Evolutionary conservation across 2,329 filamentous ascomycete species (phyloP), one percentile per base, ranked within the genome.

Genomic region (Emmonsiellopsis sp.): DNA sequence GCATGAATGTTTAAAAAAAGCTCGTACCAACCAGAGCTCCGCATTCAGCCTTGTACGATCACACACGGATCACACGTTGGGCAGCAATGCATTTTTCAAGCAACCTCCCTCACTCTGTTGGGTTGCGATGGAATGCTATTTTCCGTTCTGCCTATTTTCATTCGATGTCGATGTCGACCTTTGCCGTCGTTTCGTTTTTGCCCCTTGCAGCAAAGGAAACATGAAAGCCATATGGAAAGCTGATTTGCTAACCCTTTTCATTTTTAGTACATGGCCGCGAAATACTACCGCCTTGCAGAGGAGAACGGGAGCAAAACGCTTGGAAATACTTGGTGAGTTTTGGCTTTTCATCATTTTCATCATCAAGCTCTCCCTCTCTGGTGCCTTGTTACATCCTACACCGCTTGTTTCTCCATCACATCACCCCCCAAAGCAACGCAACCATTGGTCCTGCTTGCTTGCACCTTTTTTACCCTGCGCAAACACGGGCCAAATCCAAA

Each of bases 251-350:
- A 11, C n/a, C n/a, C 32, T 34, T 10, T 50, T 38, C 44, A 41
- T 35, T 52, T 53, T 32, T 61, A 71, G 70, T 70, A 67, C 54
- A 63, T 79, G 63, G 80, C 93, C 63, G 91, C 93, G 61, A 88
- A 87, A 71, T 96, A 96, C 74, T 89, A 95, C 70, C 88, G 92
- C 65, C 79, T 92, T 65, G 91, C 93, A 41, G 92, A 97, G 73
- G 79, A 88, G 65, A 87, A 85, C 66, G 92, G 92, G 48, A 86
- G 84, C 72, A 95, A 95, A 76, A 90, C 84, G 53, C 76, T 97
- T 59, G 93, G 93, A 58, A 96, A 96, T 75, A 86, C 88, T 63
- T 98, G 92, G 92, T 96, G 84, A 71, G 47, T 49, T 31, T 7
- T 44, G 20, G 20, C 20, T 15, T 26, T 20, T 26, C 45, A 13